Percentiles rank a stretch among this genome's conserved stretches.
These are phyloP conservation scores for Phytopythium montanum DNA, from an alignment of 352 stramenopile species.

Conservation along the genomic window DNA sequence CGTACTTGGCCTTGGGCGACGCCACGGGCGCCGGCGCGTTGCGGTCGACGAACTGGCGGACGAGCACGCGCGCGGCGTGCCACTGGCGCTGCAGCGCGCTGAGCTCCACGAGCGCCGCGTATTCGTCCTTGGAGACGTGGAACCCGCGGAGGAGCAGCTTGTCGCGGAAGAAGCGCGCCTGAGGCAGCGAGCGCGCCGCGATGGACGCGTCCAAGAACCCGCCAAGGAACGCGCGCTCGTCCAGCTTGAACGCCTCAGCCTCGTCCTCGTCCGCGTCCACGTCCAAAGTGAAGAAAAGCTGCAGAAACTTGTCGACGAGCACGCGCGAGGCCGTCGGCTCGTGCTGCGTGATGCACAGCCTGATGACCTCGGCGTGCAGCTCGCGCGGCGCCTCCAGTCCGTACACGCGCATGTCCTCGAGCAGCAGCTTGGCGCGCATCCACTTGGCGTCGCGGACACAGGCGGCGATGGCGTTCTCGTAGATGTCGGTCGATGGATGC, in stretches of 20 bases:
- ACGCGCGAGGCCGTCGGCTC: conserved; percentile 52
- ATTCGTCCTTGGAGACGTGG: conserved; percentile 28
- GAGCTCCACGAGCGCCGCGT: conserved; percentile 44
- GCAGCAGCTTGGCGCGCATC: conserved; percentile 65
- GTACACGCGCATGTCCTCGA: conserved; percentile 59
- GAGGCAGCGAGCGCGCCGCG: conserved; percentile 35
- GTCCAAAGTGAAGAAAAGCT: conserved; percentile 14
- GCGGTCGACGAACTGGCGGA: conserved; percentile 44
- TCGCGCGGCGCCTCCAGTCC: conserved; percentile 48
- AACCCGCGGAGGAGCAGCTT: conserved; percentile 31
- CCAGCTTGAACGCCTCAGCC: conserved; percentile 28
- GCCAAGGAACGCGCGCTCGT: conserved; percentile 35
- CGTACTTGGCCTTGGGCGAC: conserved; percentile 36
- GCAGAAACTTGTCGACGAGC: conserved; percentile 42
- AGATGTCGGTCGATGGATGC: conserved; percentile 61
- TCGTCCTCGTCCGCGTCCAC: conserved; percentile 10
- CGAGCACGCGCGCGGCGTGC: conserved; percentile 44
- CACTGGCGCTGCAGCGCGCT: conserved; percentile 46
- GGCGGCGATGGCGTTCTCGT: conserved; percentile 64
- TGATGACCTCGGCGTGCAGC: conserved; percentile 45
- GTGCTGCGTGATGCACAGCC: conserved; percentile 39
- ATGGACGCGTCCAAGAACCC: conserved; percentile 42
- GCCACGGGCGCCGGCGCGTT: conserved; percentile 28
- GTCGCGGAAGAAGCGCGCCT: conserved; percentile 60
- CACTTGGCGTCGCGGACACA: conserved; percentile 54